These are phyloP conservation scores for Penicillium chermesinum DNA, from an alignment of 495 filamentous ascomycete genomes.

Conservation along the genomic window DNA sequence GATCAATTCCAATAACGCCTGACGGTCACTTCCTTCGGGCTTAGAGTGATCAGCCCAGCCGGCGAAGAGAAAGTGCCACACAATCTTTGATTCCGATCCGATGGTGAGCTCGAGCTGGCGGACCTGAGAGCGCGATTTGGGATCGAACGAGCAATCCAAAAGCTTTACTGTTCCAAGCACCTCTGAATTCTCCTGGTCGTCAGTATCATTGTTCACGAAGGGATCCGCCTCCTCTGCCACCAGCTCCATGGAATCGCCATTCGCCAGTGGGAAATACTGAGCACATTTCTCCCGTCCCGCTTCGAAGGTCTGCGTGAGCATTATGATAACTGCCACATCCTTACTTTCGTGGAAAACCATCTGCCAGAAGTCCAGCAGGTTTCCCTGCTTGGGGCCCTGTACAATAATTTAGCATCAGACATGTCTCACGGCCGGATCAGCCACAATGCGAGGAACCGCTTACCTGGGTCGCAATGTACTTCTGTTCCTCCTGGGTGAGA, in stretches of 20 bases:
- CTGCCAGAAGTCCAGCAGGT: constrained; percentile 80
- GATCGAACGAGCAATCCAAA: constrained; percentile 40
- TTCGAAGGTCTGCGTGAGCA: constrained; percentile 91
- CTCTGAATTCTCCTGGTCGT: constrained; percentile 12
- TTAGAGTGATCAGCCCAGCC: constrained; percentile 94
- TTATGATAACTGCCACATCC: constrained; percentile 80
- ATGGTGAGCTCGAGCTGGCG: constrained; percentile 51
- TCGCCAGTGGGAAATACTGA: constrained; percentile 74
- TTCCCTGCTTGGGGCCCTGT: constrained; percentile 72
- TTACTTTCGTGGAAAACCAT: constrained; percentile 87
- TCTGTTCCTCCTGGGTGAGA: constrained; percentile 43
- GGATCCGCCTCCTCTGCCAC: constrained; percentile 43
- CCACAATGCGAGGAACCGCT: constrained; percentile 27
- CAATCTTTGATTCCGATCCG: constrained; percentile 58
- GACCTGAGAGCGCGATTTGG: constrained; percentile 48
- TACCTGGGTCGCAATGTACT: constrained; percentile 66
- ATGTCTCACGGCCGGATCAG: not conserved
- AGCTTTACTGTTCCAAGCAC: constrained; percentile 44
- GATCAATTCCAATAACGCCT: constrained; percentile 74
- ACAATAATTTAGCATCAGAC: not conserved
- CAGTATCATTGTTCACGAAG: constrained; percentile 22
- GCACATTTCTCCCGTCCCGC: constrained; percentile 80
- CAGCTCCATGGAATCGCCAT: constrained; percentile 58
- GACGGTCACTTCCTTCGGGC: constrained; percentile 72
- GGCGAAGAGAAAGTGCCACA: constrained; percentile 88